Conservation (phyloP, 441 rosid species). For the Pelargonium fulgidum region DNA sequence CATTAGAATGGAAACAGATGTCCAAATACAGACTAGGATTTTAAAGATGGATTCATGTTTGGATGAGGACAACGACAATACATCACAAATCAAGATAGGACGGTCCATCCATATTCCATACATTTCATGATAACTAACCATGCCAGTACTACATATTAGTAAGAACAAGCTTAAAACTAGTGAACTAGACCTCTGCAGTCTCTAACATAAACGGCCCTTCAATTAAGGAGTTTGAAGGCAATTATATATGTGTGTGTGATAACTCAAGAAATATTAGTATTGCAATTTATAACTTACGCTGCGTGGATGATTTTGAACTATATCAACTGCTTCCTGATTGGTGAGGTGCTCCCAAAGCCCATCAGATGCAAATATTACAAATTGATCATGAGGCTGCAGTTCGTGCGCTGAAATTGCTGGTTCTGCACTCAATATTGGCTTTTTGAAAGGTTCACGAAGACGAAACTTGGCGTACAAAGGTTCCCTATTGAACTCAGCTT, state of each 20-base stretch:
- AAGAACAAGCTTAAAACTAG: neutral
- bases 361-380: constrained; percentile 84
- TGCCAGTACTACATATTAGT: neutral
- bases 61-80: no score
- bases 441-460: constrained; percentile 62
- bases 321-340: constrained; percentile 89
- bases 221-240: no score
- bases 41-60: no score
- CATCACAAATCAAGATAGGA: no score
- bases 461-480: constrained; percentile 67
- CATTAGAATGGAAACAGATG: no score
- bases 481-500: constrained; percentile 86
- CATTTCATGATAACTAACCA: no score
- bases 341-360: constrained; percentile 97
- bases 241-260: no score
- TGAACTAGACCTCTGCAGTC: neutral
- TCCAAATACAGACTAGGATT: no score
- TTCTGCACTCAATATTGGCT: constrained; percentile 74
- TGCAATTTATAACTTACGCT: constrained; percentile 38
- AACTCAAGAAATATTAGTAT: neutral
- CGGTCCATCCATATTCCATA: no score
- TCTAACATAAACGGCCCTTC: no score
- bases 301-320: constrained; percentile 63
- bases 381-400: constrained; percentile 64
- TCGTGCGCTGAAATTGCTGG: constrained; percentile 61